Evolutionary conservation across 257 asterid genomes (phyloP).

Genomic region (Handroanthus guayacan): DNA sequence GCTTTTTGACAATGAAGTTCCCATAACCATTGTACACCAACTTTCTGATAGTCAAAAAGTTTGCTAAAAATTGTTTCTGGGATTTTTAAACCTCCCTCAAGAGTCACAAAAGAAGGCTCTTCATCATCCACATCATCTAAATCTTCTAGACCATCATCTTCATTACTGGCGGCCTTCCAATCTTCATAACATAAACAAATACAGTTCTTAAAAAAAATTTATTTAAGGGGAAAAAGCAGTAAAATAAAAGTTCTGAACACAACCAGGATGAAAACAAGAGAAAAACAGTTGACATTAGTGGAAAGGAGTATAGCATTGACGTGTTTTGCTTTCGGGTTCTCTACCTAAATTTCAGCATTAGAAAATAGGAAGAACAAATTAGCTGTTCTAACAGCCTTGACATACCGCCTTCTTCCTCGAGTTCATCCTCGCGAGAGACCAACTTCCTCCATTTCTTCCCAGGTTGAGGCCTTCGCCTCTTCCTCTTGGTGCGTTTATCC

Average conservation of each 20-base stretch:
- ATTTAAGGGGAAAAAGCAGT: constrained; percentile 16
- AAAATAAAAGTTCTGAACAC: background rate
- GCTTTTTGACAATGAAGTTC: constrained; percentile 98
- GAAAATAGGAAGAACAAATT: constrained; percentile 12
- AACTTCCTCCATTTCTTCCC: constrained; percentile 76
- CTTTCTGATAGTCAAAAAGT: constrained; percentile 96
- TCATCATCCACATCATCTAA: constrained; percentile 57
- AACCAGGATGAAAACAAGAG: constrained; percentile 17
- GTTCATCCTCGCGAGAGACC: constrained; percentile 58
- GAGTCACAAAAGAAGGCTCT: constrained; percentile 66
- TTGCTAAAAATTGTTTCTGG: constrained; percentile 70
- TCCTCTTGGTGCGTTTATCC: constrained; percentile 52
- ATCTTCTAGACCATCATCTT: constrained; percentile 59
- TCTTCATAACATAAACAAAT: constrained; percentile 51
- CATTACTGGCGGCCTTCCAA: constrained; percentile 57
- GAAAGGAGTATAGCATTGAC: constrained; percentile 15
- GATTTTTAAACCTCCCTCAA: constrained; percentile 92
- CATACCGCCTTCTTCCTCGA: constrained; percentile 62
- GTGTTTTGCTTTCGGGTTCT: constrained; percentile 13
- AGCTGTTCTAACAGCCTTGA: constrained; percentile 33
- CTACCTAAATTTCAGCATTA: constrained; percentile 29
- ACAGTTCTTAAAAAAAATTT: constrained; percentile 25
- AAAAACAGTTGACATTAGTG: background rate
- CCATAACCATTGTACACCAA: constrained; percentile 99
- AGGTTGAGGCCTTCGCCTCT: constrained; percentile 87